A percentile compares a stretch with the other conserved stretches of the same genome.
Conservation (phyloP, 768 basidiomycete species). For the Mycena chlorophos region DNA sequence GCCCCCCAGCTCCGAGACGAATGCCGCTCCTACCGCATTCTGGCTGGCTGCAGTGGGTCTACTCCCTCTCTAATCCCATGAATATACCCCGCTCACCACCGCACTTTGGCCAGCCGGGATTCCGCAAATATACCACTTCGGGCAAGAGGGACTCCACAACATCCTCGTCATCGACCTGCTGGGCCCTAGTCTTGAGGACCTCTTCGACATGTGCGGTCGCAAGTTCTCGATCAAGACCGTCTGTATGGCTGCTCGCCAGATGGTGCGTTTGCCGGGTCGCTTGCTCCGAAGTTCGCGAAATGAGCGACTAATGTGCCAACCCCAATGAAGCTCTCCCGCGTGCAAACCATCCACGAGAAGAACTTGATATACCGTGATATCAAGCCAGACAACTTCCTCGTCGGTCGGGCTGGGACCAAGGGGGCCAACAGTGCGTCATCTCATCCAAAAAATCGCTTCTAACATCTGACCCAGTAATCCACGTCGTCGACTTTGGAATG, state of each 20-base stretch:
- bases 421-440: constrained; percentile 69
- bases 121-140: constrained; percentile 99
- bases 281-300: too few species aligned
- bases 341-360: constrained; percentile 99
- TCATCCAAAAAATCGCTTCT: too few species aligned
- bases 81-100: constrained; percentile 14
- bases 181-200: constrained; percentile 93
- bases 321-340: constrained; percentile 73
- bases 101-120: constrained; percentile 71
- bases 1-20: constrained; percentile 98
- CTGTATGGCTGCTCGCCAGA: constrained; percentile 98
- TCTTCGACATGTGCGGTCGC: constrained; percentile 98
- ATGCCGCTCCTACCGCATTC: constrained; percentile 93
- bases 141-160: constrained; percentile 97
- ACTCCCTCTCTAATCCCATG: constrained; percentile 7
- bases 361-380: constrained; percentile 99
- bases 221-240: constrained; percentile 98
- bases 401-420: constrained; percentile 92
- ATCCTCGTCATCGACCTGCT: constrained; percentile 98
- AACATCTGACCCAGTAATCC: constrained; percentile 56
- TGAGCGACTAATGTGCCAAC: constrained; percentile 6
- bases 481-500: constrained; percentile 99
- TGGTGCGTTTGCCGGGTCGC: constrained; percentile 51
- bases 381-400: constrained; percentile 99
- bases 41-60: constrained; percentile 83